Evolutionary conservation across 805 yeast species (phyloP), one percentile per base, ranked within the genome.

Genomic region (Metschnikowia orientalis): DNA sequence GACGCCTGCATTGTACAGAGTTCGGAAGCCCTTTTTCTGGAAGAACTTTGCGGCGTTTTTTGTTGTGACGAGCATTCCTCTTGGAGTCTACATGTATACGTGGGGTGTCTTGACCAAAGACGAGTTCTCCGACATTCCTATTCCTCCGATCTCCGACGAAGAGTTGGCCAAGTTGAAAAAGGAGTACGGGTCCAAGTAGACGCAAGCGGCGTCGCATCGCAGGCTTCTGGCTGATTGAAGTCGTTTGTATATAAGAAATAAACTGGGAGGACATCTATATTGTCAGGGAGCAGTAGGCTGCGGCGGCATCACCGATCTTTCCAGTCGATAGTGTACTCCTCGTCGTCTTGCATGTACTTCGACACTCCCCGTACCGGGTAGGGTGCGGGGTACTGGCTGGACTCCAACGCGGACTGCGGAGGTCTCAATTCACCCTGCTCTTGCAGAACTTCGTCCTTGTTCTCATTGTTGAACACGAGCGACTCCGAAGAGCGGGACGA

Each of bases 1-100:
- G 90, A 85, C 96, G 1, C 95, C 95, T 10, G 95, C 96, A 5
- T 78, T 90, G 71, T 69, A 86, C 45, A 72, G 97, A 44, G 96
- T 95, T 28, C 75, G 97, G 58, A 70, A 73, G 40, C 97, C 95
- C 25, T 90, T 75, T 53, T 85, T 88, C 62, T 75, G 79, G 73
- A 77, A 71, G 50, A 90, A 89, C 57, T 73, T 81, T 53, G 63
- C 75, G 12, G 74, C 79, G 0, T 75, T 89, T 31, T 66, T 67
- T 11, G 59, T 73, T 0, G 63, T 86, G 13, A 60, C 78, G 4
- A 72, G 81, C n/a, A 61, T 86, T 32, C 79, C 92, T 5, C 65
- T 73, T 8, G 78, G 84, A 26, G 81, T 87, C 17, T 89, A 77
- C 57, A 43, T 58, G 44, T 71, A 61, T 47, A 81, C 95, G 0